phyloP scores from a whole-genome alignment of 148 eudicot genomes.

The Vaccinium corymbosum region DNA sequence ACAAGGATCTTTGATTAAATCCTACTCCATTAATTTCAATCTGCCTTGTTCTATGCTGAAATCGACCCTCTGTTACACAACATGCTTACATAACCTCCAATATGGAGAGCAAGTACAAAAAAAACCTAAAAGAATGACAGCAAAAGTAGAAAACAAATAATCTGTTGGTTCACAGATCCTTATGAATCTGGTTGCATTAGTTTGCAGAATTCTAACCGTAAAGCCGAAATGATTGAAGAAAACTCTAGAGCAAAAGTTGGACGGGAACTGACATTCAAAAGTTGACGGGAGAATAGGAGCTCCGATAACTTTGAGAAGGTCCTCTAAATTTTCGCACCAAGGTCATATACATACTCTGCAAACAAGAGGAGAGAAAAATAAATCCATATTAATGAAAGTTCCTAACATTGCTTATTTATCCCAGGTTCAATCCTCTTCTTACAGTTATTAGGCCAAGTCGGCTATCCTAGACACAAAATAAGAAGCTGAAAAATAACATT shows the following conservation, averaged over 20 bases:
- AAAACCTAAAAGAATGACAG: neutral
- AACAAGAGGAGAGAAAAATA: neutral
- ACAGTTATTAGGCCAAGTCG: neutral
- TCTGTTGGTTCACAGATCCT: neutral
- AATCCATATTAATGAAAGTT: neutral
- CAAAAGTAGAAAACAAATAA: neutral
- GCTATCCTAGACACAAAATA: neutral
- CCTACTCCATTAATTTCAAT: neutral
- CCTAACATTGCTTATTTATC: neutral
- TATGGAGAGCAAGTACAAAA: neutral
- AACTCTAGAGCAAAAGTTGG: neutral
- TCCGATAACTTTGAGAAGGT: conserved; percentile 63
- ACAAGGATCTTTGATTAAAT: neutral
- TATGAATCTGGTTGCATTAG: neutral
- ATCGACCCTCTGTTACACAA: neutral
- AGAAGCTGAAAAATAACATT: neutral
- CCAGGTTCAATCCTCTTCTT: neutral
- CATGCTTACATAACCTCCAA: neutral
- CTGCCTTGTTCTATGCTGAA: neutral
- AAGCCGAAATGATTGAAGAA: neutral
- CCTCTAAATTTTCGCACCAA: conserved; percentile 67
- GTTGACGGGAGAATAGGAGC: conserved; percentile 81
- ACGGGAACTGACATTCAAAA: conserved; percentile 38
- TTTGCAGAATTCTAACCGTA: neutral
- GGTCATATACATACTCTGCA: conserved; percentile 60